Conservation (phyloP, 1,139 yeast genomes). For the Yamadazyma atmosphaerica region DNA sequence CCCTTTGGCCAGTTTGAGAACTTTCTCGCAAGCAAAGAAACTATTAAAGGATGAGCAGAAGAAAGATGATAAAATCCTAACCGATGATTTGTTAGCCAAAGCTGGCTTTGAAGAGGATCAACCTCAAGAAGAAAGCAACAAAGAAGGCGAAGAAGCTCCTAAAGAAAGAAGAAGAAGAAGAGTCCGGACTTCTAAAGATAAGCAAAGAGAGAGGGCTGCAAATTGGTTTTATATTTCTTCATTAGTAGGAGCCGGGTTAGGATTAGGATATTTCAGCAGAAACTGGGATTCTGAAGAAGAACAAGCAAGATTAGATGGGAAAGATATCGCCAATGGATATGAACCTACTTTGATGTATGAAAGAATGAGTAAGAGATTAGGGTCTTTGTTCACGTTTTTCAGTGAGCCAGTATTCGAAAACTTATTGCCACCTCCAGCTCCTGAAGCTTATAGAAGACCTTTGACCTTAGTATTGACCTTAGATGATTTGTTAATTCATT, state of each 20-base stretch:
- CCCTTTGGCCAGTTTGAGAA: conserved; percentile 1
- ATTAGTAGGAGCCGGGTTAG: conserved; percentile 61
- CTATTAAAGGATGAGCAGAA: conserved; percentile 5
- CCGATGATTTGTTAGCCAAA: conserved; percentile 77
- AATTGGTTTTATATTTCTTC: conserved; percentile 65
- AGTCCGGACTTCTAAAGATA: conserved; percentile 60
- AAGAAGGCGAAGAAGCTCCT: conserved; percentile 22
- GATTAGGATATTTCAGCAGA: conserved; percentile 74
- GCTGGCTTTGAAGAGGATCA: conserved; percentile 69
- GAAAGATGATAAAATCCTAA: conserved; percentile 43
- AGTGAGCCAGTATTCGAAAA: conserved; percentile 94
- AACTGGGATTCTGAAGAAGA: conserved; percentile 86
- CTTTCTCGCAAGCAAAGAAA: conserved; percentile 3
- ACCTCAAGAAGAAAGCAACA: conserved; percentile 13
- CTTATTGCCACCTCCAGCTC: conserved; percentile 83
- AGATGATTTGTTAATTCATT: conserved; percentile 88
- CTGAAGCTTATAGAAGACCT: conserved; percentile 92
- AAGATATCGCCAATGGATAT: conserved; percentile 65
- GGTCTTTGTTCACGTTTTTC: conserved; percentile 78
- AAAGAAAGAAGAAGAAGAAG: conserved; percentile 50
- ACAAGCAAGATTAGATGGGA: conserved; percentile 49
- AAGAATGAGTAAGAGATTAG: conserved; percentile 70
- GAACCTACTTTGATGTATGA: conserved; percentile 63
- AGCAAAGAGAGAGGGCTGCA: conserved; percentile 61
- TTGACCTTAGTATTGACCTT: conserved; percentile 83